Conservation (phyloP, 768 basidiomycete genomes). For the Clathrus columnatus region DNA sequence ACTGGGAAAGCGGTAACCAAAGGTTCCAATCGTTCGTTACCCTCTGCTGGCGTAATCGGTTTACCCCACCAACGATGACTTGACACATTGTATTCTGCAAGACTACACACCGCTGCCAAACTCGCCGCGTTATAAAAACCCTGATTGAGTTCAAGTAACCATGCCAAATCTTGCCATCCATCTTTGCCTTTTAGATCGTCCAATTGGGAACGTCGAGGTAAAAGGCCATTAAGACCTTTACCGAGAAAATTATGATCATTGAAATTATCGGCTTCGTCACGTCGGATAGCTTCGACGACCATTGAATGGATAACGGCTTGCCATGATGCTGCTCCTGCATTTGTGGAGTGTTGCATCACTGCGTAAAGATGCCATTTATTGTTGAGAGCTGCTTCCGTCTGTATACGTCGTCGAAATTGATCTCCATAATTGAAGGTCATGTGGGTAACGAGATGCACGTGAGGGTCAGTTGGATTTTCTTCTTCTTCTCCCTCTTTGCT, state of each 20-base stretch:
- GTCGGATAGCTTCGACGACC: conserved; percentile 18
- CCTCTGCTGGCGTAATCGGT: conserved; percentile 16
- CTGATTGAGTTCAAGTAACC: conserved; percentile 22
- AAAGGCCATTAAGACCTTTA: conserved; percentile 19
- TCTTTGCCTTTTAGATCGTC: conserved; percentile 15
- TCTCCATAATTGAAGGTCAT: conserved; percentile 1
- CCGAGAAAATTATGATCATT: conserved; percentile 16
- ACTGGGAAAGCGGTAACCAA: conserved; percentile 18
- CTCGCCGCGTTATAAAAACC: conserved; percentile 21
- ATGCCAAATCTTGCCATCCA: conserved; percentile 21
- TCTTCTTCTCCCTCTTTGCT: background rate
- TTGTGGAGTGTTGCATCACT: conserved; percentile 16
- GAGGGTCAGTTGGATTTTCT: no score
- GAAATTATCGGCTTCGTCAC: conserved; percentile 14
- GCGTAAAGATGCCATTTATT: conserved; percentile 17
- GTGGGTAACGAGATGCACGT: conserved; percentile 1
- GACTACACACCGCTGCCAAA: conserved; percentile 17
- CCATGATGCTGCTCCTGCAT: conserved; percentile 14
- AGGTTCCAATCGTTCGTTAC: conserved; percentile 18
- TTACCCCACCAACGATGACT: conserved; percentile 18
- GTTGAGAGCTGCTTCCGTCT: conserved; percentile 8
- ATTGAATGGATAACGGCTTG: conserved; percentile 19
- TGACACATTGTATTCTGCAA: conserved; percentile 4
- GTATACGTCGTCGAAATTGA: background rate
- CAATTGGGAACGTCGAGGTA: conserved; percentile 17